phyloP scores from a whole-genome alignment of 805 yeast species.

The Teunomyces funiuensis region DNA sequence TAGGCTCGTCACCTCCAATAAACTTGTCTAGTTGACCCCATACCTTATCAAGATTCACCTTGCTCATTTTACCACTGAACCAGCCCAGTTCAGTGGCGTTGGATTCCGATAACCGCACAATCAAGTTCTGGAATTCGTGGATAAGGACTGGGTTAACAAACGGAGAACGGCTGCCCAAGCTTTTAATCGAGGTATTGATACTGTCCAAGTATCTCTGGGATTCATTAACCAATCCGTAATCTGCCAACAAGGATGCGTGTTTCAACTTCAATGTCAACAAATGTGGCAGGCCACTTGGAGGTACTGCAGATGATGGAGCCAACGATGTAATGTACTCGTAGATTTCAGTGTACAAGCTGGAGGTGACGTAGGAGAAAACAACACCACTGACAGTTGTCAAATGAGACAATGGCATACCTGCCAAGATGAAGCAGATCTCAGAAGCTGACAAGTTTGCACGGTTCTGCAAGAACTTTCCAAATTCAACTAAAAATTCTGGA shows the following conservation, averaged over 20 bases:
- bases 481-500: conserved; percentile 48
- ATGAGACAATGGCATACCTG: conserved; percentile 45
- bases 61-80: conserved; percentile 58
- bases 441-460: conserved; percentile 36
- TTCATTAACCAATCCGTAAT: conserved; percentile 55
- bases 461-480: conserved; percentile 46
- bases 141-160: conserved; percentile 22
- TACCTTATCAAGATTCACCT: conserved; percentile 73
- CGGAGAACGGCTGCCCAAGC: conserved; percentile 30
- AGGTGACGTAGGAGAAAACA: conserved; percentile 43
- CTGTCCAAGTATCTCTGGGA: conserved; percentile 65
- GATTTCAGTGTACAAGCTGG: conserved; percentile 58
- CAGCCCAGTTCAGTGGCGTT: conserved; percentile 56
- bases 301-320: conserved; percentile 23
- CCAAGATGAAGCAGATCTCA: conserved; percentile 46
- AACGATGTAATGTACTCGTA: conserved; percentile 55
- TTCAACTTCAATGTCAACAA: conserved; percentile 58
- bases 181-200: conserved; percentile 35
- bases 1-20: conserved; percentile 74
- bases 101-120: conserved; percentile 47
- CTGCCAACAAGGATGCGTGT: conserved; percentile 71
- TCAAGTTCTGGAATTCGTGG: conserved; percentile 36
- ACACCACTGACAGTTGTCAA: background rate
- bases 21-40: conserved; percentile 91
- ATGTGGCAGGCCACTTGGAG: conserved; percentile 48